A percentile compares a stretch with the other conserved stretches of the same genome.
These are phyloP conservation scores for Cercospora sp. DNA, from an alignment of 2,329 filamentous ascomycete species.

Conservation along the genomic window DNA sequence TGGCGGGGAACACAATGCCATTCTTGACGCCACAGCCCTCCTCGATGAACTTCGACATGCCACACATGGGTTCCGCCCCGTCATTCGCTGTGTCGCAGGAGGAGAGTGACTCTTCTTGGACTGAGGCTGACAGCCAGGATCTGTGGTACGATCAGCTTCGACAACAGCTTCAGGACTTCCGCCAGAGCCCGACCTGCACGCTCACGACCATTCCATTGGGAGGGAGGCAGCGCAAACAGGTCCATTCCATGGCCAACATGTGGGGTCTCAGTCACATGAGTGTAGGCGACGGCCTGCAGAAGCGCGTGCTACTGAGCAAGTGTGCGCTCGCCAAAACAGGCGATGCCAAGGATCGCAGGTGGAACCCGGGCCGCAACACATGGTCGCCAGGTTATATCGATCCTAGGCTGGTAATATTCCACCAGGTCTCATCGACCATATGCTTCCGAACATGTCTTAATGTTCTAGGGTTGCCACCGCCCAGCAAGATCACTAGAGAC, in stretches of 20 bases:
- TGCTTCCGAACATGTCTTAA: conserved; percentile 18
- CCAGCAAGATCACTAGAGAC: conserved; percentile 12
- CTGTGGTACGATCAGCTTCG: conserved; percentile 15
- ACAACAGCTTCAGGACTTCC: conserved; percentile 15
- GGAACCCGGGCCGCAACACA: conserved; percentile 13
- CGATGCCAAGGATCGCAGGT: conserved; percentile 7
- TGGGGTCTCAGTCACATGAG: conserved; percentile 18
- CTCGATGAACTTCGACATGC: not conserved
- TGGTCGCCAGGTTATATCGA: conserved; percentile 16
- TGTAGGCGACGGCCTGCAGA: conserved; percentile 3
- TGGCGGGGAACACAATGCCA: not conserved
- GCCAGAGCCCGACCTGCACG: conserved; percentile 8
- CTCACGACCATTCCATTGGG: conserved; percentile 11
- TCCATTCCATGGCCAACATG: conserved; percentile 20
- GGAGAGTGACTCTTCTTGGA: conserved; percentile 21
- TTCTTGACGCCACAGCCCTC: not conserved
- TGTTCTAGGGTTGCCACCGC: conserved; percentile 13
- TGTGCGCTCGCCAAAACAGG: conserved; percentile 13
- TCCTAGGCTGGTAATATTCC: conserved; percentile 16
- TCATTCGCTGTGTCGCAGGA: conserved; percentile 1
- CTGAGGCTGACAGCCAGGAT: conserved; percentile 16
- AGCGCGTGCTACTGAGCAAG: conserved; percentile 16
- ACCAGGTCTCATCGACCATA: conserved; percentile 12
- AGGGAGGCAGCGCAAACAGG: conserved; percentile 16
- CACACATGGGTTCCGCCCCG: not conserved